Percentiles rank a stretch among this genome's conserved stretches.
Conservation (phyloP, 768 basidiomycete species). For the Collybiopsis confluens region DNA sequence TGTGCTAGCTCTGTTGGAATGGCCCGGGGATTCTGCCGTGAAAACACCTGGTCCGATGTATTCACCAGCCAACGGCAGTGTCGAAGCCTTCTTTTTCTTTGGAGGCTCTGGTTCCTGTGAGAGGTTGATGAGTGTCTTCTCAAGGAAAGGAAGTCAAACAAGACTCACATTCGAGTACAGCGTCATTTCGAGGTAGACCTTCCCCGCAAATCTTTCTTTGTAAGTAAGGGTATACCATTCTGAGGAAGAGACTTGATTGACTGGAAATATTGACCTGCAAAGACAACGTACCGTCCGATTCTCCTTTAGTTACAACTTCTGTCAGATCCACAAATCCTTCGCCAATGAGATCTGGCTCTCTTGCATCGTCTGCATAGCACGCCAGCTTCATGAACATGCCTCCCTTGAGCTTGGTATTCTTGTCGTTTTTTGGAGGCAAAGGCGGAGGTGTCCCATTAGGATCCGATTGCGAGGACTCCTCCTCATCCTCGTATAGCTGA, state of each 20-base stretch:
- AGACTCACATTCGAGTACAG: slow-evolving; percentile 89
- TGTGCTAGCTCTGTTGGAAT: slow-evolving; percentile 27
- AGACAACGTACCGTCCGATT: slow-evolving; percentile 82
- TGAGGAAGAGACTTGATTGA: slow-evolving; percentile 23
- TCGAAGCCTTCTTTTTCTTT: slow-evolving; percentile 56
- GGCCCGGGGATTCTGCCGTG: slow-evolving; percentile 31
- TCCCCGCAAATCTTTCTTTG: slow-evolving; percentile 93
- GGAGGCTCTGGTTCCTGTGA: slow-evolving; percentile 65
- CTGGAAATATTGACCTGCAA: neutral
- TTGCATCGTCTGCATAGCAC: slow-evolving; percentile 92
- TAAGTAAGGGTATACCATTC: slow-evolving; percentile 92
- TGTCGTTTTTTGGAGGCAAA: slow-evolving; percentile 60
- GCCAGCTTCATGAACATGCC: slow-evolving; percentile 74
- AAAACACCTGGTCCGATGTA: slow-evolving; percentile 82
- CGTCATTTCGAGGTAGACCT: slow-evolving; percentile 93
- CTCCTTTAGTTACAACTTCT: slow-evolving; percentile 89
- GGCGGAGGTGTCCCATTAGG: slow-evolving; percentile 55
- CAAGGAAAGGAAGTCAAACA: neutral
- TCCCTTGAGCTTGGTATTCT: slow-evolving; percentile 55
- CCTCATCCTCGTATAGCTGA: slow-evolving; percentile 76
- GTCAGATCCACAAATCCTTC: slow-evolving; percentile 85
- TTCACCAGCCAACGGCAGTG: slow-evolving; percentile 40
- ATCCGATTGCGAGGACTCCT: slow-evolving; percentile 41
- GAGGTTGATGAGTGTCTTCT: slow-evolving; percentile 8
- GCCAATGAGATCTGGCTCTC: slow-evolving; percentile 95